Percentiles rank a stretch among this genome's conserved stretches.
Evolutionary conservation across 352 stramenopile species (phyloP).

Genomic region (Albugo laibachii): DNA sequence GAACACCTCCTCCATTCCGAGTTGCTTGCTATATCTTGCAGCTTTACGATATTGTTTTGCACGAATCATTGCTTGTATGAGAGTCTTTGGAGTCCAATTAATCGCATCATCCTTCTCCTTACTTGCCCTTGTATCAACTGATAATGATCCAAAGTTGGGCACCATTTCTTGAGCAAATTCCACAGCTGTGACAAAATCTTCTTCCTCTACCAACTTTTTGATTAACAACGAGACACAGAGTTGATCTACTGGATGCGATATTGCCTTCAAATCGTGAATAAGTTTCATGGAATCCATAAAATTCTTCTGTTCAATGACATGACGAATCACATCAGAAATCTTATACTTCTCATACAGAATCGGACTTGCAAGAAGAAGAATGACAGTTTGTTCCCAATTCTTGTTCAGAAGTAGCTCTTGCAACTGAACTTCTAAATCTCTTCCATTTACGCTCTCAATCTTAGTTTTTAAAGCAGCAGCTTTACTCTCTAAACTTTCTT

Average conservation of each 20-base stretch:
- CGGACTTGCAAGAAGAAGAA: conserved; percentile 31
- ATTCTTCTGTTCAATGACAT: conserved; percentile 41
- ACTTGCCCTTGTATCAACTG: conserved; percentile 1
- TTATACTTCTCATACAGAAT: conserved; percentile 48
- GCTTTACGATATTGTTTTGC: conserved; percentile 44
- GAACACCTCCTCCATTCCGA: conserved; percentile 51
- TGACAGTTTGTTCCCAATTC: conserved; percentile 38
- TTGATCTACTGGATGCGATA: conserved; percentile 20
- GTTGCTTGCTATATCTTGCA: conserved; percentile 67
- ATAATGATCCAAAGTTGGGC: conserved; percentile 32
- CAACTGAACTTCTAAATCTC: conserved; percentile 29
- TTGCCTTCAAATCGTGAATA: conserved; percentile 53
- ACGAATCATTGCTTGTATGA: conserved; percentile 73
- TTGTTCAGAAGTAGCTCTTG: conserved; percentile 25
- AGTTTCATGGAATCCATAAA: conserved; percentile 44
- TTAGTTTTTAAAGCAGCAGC: too few relatives aligned
- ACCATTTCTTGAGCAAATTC: conserved; percentile 67
- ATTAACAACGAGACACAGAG: conserved; percentile 66
- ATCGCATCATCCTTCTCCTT: conserved; percentile 1
- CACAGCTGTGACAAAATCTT: conserved; percentile 48
- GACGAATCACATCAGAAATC: conserved; percentile 49
- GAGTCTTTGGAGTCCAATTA: conserved; percentile 53
- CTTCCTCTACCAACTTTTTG: conserved; percentile 44
- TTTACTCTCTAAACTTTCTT: too few relatives aligned
- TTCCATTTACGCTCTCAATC: too few relatives aligned